Evolutionary conservation across 345 rosid genomes (phyloP).

Genomic region (Bretschneidera sinensis): DNA sequence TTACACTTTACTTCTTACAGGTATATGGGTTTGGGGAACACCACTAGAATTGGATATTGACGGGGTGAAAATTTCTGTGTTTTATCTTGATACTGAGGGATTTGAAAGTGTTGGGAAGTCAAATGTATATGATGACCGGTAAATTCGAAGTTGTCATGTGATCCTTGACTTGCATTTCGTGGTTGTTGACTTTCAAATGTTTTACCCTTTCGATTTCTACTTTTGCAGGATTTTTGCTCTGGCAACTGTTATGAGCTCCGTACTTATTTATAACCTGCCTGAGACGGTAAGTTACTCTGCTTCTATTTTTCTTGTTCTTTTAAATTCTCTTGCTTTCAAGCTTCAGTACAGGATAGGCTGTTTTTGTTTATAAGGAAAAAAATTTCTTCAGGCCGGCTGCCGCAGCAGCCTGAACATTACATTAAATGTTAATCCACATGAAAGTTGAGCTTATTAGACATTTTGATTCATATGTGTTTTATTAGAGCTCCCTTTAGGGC

Average conservation of each 20-base stretch:
- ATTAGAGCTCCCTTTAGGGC: no score
- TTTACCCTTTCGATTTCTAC: constrained; percentile 2
- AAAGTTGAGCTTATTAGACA: constrained; percentile 2
- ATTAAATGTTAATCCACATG: neutral
- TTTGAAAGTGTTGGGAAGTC: constrained; percentile 99
- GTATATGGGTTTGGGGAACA: constrained; percentile 99
- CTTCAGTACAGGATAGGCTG: no score
- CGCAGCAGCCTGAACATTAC: no score
- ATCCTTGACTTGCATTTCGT: neutral
- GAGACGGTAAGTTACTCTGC: constrained; percentile 72
- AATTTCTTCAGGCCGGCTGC: no score
- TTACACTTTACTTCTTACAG: constrained; percentile 32
- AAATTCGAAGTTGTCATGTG: constrained; percentile 14
- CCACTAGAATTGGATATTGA: constrained; percentile 71
- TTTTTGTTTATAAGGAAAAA: no score
- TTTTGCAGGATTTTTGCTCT: constrained; percentile 88
- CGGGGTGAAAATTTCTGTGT: constrained; percentile 77
- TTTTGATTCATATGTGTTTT: no score
- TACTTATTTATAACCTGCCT: constrained; percentile 90
- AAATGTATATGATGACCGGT: constrained; percentile 97
- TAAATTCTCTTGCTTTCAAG: neutral
- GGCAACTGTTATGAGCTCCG: constrained; percentile 98
- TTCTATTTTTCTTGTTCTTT: neutral
- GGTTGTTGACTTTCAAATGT: neutral
- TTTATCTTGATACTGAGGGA: constrained; percentile 97